Evolutionary conservation across 805 yeast species (phyloP).

Genomic region (Starmera pachycereana): DNA sequence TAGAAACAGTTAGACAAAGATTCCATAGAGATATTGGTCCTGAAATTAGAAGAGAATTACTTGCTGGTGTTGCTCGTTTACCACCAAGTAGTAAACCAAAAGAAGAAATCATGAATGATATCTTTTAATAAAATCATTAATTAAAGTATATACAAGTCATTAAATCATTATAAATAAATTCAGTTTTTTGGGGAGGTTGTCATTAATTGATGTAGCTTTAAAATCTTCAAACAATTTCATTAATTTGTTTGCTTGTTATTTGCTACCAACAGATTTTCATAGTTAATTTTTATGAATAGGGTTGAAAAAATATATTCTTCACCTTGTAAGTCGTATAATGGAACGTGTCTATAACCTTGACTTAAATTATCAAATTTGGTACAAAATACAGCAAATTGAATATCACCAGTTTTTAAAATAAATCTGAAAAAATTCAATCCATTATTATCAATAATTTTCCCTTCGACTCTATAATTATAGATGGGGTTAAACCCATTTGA

Average conservation of each 20-base stretch:
- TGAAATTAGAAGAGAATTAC: slow-evolving; percentile 85
- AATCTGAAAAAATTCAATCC: slow-evolving; percentile 50
- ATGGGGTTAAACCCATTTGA: slow-evolving; percentile 83
- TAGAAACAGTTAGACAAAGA: slow-evolving; percentile 86
- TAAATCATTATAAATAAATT: neutral
- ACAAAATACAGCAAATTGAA: slow-evolving; percentile 47
- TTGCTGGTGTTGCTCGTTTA: slow-evolving; percentile 73
- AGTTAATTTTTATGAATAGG: slow-evolving; percentile 29
- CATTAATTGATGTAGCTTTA: neutral
- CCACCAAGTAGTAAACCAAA: slow-evolving; percentile 12
- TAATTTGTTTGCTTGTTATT: neutral
- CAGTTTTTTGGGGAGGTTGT: too few relatives aligned
- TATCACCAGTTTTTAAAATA: slow-evolving; percentile 33
- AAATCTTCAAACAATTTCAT: neutral
- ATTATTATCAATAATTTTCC: slow-evolving; percentile 26
- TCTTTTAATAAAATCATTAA: slow-evolving; percentile 10
- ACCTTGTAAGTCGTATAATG: slow-evolving; percentile 68
- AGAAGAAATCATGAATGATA: slow-evolving; percentile 23
- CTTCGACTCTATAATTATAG: slow-evolving; percentile 55
- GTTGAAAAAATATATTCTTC: slow-evolving; percentile 62
- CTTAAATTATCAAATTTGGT: slow-evolving; percentile 53
- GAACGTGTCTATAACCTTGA: slow-evolving; percentile 75
- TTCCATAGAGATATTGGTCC: slow-evolving; percentile 85
- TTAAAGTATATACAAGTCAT: neutral
- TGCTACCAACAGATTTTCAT: slow-evolving; percentile 3